Percentiles rank a stretch among this genome's conserved stretches.
Evolutionary conservation across 2,329 filamentous ascomycete species (phyloP).

Genomic region (Aspergillus novoparasiticus): DNA sequence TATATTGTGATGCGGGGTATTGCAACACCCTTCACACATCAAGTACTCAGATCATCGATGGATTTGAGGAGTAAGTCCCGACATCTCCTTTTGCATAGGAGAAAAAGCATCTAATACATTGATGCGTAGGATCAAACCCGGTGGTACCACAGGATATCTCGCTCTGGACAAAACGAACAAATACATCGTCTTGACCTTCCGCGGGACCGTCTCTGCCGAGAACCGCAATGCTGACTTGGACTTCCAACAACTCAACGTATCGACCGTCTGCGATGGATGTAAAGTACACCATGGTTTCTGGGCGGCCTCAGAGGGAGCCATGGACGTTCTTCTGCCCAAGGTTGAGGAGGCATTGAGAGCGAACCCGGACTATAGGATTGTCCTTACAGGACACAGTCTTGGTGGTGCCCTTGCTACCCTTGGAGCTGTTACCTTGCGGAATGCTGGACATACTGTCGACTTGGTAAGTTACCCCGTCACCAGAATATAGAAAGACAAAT

Average conservation of each 20-base stretch:
- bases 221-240: constrained; percentile 5
- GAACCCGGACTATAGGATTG: not conserved
- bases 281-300: constrained; percentile 11
- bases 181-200: constrained; percentile 7
- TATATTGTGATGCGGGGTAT: constrained; percentile 8
- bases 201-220: constrained; percentile 4
- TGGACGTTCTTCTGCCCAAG: not conserved
- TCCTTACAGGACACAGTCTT: constrained; percentile 5
- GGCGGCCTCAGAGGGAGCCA: not conserved
- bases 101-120: not conserved
- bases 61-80: not conserved
- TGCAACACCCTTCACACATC: not conserved
- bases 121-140: not conserved
- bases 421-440: not conserved
- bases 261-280: constrained; percentile 2
- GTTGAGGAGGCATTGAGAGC: not conserved
- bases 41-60: constrained; percentile 5
- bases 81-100: not conserved
- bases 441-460: constrained; percentile 3
- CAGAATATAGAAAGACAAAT: not conserved
- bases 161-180: constrained; percentile 8
- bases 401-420: constrained; percentile 9
- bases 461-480: not conserved
- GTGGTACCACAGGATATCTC: constrained; percentile 9
- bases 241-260: not conserved